Evolutionary conservation across 768 basidiomycete genomes (phyloP), one percentile per base, ranked within the genome.

Genomic region (Postia placenta): DNA sequence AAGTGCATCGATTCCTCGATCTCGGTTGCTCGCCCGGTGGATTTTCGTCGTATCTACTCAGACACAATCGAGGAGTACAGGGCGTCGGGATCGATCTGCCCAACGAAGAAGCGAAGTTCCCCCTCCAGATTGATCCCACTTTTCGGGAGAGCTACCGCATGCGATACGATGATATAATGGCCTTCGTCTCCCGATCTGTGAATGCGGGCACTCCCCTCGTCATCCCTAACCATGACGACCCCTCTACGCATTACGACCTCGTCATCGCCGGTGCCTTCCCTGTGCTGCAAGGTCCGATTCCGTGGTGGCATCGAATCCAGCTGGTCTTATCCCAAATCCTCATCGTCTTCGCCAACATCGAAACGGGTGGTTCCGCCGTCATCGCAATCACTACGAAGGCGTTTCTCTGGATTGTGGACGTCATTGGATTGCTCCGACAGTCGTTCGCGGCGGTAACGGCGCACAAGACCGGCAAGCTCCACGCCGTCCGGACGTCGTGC

Each of bases 1-100:
- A 38, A 5, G 48, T 56, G 4, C n/a, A 40, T n/a, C 12, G 36
- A 1, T 56, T 56, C 49, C 51, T 56, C 41, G 55, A 56, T 45
- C 44, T 56, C 11, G 55, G 55, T 6, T 53, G 48, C 30, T 40
- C 55, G 2, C 55, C 55, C 9, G 55, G 55, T 22, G 55, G 55
- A 19, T 52, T 56, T 27, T 45, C 51, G 14, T 49, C 42, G 38
- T 56, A 48, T 47, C 35, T 53, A 2, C 25, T 56, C 11, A 43
- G 22, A 11, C 23, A 30, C 48, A 56, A 56, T 24, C 30, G 36
- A 6, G 26, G 23, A n/a, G 38, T 51, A 1, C 11, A 5, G 1
- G 55, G 55, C 2, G 25, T 49, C 5, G 55, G 55, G 2, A 50
- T 56, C 41, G 53, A 48, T 15, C 45, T 56, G n/a, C 37, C 55